Base-by-base conservation (phyloP, 305 asterid genomes). In the Fraxinus paxiana region DNA sequence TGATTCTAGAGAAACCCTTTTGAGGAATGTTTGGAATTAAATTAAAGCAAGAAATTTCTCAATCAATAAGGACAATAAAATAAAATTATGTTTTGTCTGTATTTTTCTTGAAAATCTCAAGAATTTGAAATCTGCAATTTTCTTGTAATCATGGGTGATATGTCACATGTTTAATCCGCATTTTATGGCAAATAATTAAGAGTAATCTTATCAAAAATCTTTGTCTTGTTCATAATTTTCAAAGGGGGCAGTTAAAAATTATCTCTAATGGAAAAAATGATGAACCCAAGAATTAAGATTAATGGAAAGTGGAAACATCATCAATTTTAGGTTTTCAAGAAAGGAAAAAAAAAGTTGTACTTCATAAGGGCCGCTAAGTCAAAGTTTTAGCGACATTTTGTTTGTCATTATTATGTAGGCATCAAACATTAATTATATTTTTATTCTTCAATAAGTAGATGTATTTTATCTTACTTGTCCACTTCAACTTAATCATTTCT, bases 131-230 rank as follows among this genome's bases (percentile, higher is more conserved):
- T 82, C 17, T 81, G 71, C 74, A 80, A 46, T 88, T 81, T 69
- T 72, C 81, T 73, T 83, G 82, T 78, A 82, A 84, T 72, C 77
- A 77, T 79, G 83, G 28, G 38, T 71, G 54, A 86, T 80, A 85
- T 79, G 86, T 82, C 97, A 91, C 96, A 88, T 93, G 98, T 87
- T 83, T 75, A 85, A 82, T 78, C 95, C 94, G 90, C 84, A 71
- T 89, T 88, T 79, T 85, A 84, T 84, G 97, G 82, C 80, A 77
- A 81, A 77, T 81, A 81, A 84, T 70, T 72, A 84, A n/a, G 72
- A 33, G 37, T 82, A 33, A 84, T 28, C 31, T 70, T 78, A 79
- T 69, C 41, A 31, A 15, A 56, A 69, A 65, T 5, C 31, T 43
- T 85, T 93, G 92, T 92, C 92, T 80, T 89, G 34, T 89, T 82